Evolutionary conservation across 441 rosid genomes (phyloP).

Genomic region (Bocquillonia castaneifolia): DNA sequence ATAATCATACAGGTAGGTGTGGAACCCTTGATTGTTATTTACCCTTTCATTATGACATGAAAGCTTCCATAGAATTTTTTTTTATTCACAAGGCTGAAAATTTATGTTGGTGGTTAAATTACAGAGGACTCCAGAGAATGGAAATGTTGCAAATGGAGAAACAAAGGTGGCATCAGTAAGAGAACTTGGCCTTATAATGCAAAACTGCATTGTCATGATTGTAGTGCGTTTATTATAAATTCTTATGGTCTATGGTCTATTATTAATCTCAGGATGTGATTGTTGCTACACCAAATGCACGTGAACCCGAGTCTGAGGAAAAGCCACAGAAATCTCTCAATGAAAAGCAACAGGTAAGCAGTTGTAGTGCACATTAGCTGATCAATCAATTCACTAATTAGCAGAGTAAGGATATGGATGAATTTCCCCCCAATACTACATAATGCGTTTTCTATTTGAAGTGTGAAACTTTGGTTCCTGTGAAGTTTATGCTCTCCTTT

Average conservation of each 20-base stretch:
- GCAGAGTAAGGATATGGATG: background rate
- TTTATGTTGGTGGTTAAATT: constrained; percentile 26
- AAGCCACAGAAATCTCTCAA: constrained; percentile 94
- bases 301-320: constrained; percentile 94
- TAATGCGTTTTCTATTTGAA: background rate
- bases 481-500: constrained; percentile 15
- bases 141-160: constrained; percentile 71
- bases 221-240: constrained; percentile 17
- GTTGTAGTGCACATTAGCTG: constrained; percentile 2
- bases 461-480: constrained; percentile 2
- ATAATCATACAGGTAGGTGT: constrained; percentile 61
- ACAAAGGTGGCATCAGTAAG: constrained; percentile 59
- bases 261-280: constrained; percentile 48
- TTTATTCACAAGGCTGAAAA: too few species aligned
- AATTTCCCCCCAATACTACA: background rate
- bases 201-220: background rate
- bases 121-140: constrained; percentile 92
- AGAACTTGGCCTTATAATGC: constrained; percentile 1
- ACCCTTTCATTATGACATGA: constrained; percentile 11
- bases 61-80: constrained; percentile 23
- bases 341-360: constrained; percentile 92
- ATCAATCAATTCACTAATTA: background rate
- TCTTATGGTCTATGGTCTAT: constrained; percentile 20
- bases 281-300: constrained; percentile 46
- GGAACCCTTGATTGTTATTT: constrained; percentile 11